Percentiles rank a stretch among this genome's conserved stretches.
Evolutionary conservation across 2,329 filamentous ascomycete genomes (phyloP).

Genomic region (Coniella lustricola): DNA sequence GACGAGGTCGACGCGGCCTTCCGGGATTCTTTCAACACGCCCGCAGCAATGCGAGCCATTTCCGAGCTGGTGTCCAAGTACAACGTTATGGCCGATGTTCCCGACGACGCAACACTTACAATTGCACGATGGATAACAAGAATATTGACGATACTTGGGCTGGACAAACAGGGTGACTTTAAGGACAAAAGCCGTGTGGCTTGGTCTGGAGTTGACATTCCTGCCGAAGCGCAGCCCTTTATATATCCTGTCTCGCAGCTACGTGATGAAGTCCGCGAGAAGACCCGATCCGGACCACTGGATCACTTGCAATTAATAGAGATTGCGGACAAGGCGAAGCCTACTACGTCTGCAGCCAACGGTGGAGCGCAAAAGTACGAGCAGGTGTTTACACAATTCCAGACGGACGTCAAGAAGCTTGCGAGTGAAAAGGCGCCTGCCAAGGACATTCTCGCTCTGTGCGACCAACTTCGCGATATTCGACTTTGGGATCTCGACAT

Average conservation of each 20-base stretch:
- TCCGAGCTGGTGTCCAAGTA: constrained; percentile 58
- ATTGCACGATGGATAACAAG: constrained; percentile 57
- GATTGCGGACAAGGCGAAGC: constrained; percentile 17
- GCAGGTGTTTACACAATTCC: constrained; percentile 27
- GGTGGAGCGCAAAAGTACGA: constrained; percentile 20
- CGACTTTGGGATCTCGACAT: constrained; percentile 60
- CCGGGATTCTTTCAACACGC: constrained; percentile 64
- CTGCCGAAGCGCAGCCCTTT: constrained; percentile 49
- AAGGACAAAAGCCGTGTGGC: constrained; percentile 41
- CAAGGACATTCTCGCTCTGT: constrained; percentile 57
- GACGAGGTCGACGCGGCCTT: constrained; percentile 52
- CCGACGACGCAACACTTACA: constrained; percentile 18
- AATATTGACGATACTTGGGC: constrained; percentile 60
- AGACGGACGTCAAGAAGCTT: constrained; percentile 36
- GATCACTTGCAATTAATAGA: constrained; percentile 20
- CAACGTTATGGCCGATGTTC: constrained; percentile 35
- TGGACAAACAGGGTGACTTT: constrained; percentile 38
- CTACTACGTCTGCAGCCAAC: constrained; percentile 7
- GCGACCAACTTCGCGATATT: constrained; percentile 57
- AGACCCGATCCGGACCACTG: constrained; percentile 33
- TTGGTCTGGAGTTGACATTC: constrained; percentile 60
- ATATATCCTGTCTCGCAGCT: constrained; percentile 47
- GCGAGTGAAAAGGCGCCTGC: constrained; percentile 37
- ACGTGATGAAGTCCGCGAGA: constrained; percentile 27
- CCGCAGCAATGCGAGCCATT: constrained; percentile 53